Percentiles rank a stretch among this genome's conserved stretches.
phyloP scores from a whole-genome alignment of 352 stramenopile genomes.

The Globisporangium barbulae region DNA sequence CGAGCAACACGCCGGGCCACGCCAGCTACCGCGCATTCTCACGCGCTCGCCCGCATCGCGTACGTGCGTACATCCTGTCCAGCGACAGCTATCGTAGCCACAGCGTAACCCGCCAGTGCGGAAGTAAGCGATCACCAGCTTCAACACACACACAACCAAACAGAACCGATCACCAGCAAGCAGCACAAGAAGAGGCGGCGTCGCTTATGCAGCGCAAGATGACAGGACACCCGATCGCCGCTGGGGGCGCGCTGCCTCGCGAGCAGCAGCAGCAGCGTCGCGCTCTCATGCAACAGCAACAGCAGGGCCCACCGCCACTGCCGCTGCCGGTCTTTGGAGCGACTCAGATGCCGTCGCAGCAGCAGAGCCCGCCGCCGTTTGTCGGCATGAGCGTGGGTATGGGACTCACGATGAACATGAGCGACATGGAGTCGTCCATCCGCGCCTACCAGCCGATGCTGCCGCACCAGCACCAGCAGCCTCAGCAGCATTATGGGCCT shows the following conservation, averaged over 20 bases:
- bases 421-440: slow-evolving; percentile 26
- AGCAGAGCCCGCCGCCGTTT: slow-evolving; percentile 22
- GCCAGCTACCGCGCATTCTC: not conserved
- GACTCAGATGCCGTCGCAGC: slow-evolving; percentile 12
- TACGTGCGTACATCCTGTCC: not conserved
- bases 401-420: slow-evolving; percentile 24
- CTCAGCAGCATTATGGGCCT: not conserved
- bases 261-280: slow-evolving; percentile 12
- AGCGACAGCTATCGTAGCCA: not conserved
- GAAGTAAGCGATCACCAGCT: not conserved
- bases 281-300: slow-evolving; percentile 12
- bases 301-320: not conserved
- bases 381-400: slow-evolving; percentile 20
- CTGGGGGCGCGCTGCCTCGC: slow-evolving; percentile 1
- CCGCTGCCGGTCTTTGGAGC: not conserved
- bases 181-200: not conserved
- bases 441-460: slow-evolving; percentile 22
- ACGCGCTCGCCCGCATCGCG: not conserved
- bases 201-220: slow-evolving; percentile 17
- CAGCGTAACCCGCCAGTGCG: slow-evolving; percentile 1
- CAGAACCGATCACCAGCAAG: not conserved
- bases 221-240: slow-evolving; percentile 8
- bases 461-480: slow-evolving; percentile 15
- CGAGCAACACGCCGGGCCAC: not conserved
- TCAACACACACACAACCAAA: not conserved